These are phyloP conservation scores for Pleurotus giganteus DNA, from an alignment of 768 basidiomycete species.

Conservation along the genomic window DNA sequence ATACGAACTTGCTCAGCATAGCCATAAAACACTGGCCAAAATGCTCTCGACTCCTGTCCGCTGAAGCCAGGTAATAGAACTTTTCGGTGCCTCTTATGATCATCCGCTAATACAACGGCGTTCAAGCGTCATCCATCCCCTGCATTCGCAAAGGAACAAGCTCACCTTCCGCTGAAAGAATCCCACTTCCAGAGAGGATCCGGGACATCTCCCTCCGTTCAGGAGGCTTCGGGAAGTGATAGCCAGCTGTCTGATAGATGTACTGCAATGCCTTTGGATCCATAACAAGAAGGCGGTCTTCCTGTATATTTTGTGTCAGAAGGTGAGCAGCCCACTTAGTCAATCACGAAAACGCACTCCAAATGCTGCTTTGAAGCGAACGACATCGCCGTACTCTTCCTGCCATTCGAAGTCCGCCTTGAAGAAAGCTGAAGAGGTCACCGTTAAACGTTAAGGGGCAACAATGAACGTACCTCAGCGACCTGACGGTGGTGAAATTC, in stretches of 20 bases:
- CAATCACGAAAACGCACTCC: constrained; percentile 32
- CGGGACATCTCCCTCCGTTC: constrained; percentile 47
- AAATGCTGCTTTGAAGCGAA: constrained; percentile 49
- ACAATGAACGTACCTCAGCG: constrained; percentile 22
- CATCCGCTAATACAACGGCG: constrained; percentile 24
- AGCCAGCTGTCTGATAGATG: constrained; percentile 53
- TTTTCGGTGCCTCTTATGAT: constrained; percentile 51
- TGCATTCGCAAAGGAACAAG: too few relatives aligned
- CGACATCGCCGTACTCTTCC: constrained; percentile 45
- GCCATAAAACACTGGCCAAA: constrained; percentile 45
- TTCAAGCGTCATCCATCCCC: too few relatives aligned
- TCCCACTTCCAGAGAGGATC: constrained; percentile 47
- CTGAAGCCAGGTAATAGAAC: constrained; percentile 57
- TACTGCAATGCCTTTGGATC: constrained; percentile 58
- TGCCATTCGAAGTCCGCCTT: constrained; percentile 53
- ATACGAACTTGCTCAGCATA: constrained; percentile 38
- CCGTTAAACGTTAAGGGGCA: neutral
- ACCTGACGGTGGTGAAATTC: constrained; percentile 51
- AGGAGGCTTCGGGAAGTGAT: constrained; percentile 49
- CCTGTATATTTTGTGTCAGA: too few relatives aligned
- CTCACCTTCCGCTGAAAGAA: constrained; percentile 53
- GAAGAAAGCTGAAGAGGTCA: neutral
- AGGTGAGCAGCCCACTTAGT: neutral
- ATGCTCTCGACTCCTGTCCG: constrained; percentile 45
- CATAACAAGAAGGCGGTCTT: constrained; percentile 49